These are phyloP conservation scores for Polyporus tsugae DNA, from an alignment of 1,284 basidiomycete genomes.

Conservation along the genomic window DNA sequence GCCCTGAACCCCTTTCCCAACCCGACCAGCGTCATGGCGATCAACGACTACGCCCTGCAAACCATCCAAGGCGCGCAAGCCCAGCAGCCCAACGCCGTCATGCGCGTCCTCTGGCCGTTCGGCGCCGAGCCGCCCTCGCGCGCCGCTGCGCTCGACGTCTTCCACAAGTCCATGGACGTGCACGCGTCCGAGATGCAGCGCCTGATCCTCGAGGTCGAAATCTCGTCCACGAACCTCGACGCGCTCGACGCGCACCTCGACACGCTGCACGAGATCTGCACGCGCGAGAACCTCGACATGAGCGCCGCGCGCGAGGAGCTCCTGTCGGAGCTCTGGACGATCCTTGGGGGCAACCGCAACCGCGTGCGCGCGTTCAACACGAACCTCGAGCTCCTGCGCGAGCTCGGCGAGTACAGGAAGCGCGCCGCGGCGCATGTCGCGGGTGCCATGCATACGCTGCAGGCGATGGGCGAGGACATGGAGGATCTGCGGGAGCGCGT, in stretches of 20 bases:
- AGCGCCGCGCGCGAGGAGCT: slow-evolving; percentile 57
- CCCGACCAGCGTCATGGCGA: slow-evolving; percentile 64
- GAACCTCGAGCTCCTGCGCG: slow-evolving; percentile 60
- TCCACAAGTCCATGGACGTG: slow-evolving; percentile 67
- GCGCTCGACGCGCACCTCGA: slow-evolving; percentile 65
- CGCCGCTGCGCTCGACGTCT: slow-evolving; percentile 58
- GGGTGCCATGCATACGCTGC: slow-evolving; percentile 65
- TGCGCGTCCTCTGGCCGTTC: slow-evolving; percentile 58
- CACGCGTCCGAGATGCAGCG: slow-evolving; percentile 60
- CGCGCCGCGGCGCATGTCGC: slow-evolving; percentile 69
- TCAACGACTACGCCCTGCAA: slow-evolving; percentile 72
- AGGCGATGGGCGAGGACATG: slow-evolving; percentile 72
- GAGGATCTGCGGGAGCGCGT: slow-evolving; percentile 76
- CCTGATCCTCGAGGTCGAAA: slow-evolving; percentile 69
- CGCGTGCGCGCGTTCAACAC: slow-evolving; percentile 55
- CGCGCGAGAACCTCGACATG: slow-evolving; percentile 61
- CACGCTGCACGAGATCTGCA: slow-evolving; percentile 62
- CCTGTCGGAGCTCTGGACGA: slow-evolving; percentile 72
- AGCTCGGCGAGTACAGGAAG: slow-evolving; percentile 62
- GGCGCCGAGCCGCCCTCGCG: slow-evolving; percentile 45
- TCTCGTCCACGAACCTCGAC: slow-evolving; percentile 60
- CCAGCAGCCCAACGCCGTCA: slow-evolving; percentile 46
- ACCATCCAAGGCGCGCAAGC: slow-evolving; percentile 61
- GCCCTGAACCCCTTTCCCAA: slow-evolving; percentile 10
- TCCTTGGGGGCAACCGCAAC: slow-evolving; percentile 64